Base-by-base conservation (phyloP, 495 filamentous ascomycete genomes). In the Jackrogersella multiformis region DNA sequence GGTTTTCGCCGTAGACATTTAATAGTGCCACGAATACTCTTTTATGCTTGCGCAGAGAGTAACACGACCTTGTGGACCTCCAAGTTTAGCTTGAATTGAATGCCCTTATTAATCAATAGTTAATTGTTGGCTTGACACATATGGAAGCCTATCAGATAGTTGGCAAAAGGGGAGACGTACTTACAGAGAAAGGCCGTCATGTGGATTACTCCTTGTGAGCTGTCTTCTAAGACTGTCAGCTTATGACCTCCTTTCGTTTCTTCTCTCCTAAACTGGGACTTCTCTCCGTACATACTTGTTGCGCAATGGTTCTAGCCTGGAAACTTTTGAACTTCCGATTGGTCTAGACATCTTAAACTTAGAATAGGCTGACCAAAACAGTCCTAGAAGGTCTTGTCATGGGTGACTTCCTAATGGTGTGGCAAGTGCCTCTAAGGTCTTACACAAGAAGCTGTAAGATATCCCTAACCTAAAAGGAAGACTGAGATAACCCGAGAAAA, bases 161-260 rank as follows among this genome's bases (percentile, higher is more conserved):
- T 13, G 5, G 5, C 49, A 13, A 30, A 1, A 23, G 5, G 49
- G 49, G 5, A 35, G 21, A 52, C 34, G 30, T 30, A 38, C 36
- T 13, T 26, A 18, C 18, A 23, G 30, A 20, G 30, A 53, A 18
- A 18, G 5, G 30, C 49, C 32, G 32, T 36, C 12, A 16, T 53
- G 36, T 53, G 23, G 18, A 53, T 49, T 16, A 49, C 21, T 53
- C 49, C 10, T 34, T 53, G 32, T 53, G 32, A 36, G 28, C 7
- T 36, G 1, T 35, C 18, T 13, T 36, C 20, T 20, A 18, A 53
- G 49, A 23, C 24, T 8, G 49, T 53, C 49, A 53, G 49, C 49
- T 53, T 53, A 53, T 36, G 48, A 20, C 32, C 49, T 30, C 49
- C 16, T 34, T 18, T 36, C 10, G 8, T 23, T 12, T 28, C 20